Evolutionary conservation across 1,139 yeast genomes (phyloP).

Genomic region (Blastobotrys buckinghamii): DNA sequence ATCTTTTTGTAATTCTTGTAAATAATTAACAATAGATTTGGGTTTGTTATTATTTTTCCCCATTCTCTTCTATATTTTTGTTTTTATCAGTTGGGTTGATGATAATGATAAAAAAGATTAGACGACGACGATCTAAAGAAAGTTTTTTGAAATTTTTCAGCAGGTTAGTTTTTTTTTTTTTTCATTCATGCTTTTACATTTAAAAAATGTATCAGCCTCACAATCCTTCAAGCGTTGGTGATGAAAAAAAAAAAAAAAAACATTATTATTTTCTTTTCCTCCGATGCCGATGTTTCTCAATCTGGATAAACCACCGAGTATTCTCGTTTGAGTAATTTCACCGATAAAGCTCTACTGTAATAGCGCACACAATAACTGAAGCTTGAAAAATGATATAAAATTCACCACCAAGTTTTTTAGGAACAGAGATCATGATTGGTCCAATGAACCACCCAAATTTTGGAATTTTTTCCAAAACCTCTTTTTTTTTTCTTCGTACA

Average conservation of each 20-base stretch:
- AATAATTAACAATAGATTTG: conserved; percentile 47
- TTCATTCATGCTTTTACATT: neutral
- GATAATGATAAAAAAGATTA: neutral
- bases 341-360: too few species aligned
- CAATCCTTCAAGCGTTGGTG: too few species aligned
- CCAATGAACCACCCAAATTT: neutral
- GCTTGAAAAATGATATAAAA: too few species aligned
- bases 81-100: too few species aligned
- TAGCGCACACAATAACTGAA: too few species aligned
- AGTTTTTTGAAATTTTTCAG: neutral
- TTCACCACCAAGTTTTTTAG: too few species aligned
- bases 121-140: too few species aligned
- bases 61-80: neutral
- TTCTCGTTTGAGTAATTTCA: too few species aligned
- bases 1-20: conserved; percentile 74
- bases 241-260: too few species aligned
- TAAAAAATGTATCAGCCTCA: neutral
- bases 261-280: too few species aligned
- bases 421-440: too few species aligned
- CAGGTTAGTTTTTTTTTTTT: neutral
- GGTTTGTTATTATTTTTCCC: neutral
- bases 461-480: conserved; percentile 3
- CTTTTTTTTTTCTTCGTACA: neutral
- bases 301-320: too few species aligned
- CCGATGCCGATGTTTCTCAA: neutral